Base-by-base conservation (phyloP, 1,139 yeast species). In the Nematodospora anomalae region DNA sequence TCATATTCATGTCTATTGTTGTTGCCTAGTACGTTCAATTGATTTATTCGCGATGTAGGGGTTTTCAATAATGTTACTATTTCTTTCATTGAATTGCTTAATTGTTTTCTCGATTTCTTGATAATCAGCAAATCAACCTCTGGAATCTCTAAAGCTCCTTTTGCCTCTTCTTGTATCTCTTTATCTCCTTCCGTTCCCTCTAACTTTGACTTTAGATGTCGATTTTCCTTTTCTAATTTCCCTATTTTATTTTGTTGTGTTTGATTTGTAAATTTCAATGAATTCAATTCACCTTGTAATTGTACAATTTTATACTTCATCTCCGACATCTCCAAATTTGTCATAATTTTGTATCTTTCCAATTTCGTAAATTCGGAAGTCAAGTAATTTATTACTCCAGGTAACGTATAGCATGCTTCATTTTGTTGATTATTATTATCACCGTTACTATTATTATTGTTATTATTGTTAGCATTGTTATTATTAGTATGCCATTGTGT, bases 341-440 rank as follows among this genome's bases (percentile, higher is more conserved):
- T 69, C 60, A 75, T 64, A 53, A 79, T 75, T 50, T 77, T 72
- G 55, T 69, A 77, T 39, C 80, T 58, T 50, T 79, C 84, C 43
- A 77, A 64, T 41, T 74, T 71, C 20, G 83, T 76, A 57, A 78
- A 79, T 46, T 79, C 83, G 7, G 76, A 67, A 23, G 81, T 80
- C 37, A 79, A 59, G 50, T 79, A 79, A 50, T 76, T 78, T 58
- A 79, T 78, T n/a, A 79, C 78, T 2, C 84, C 84, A 0, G 84
- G 84, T 16, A 79, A 62, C 2, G 82, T 77, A 45, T 78, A 78
- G 34, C 52, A 36, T 4, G 52, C 49, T n/a, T 50, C 44, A 16
- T 35, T 37, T 30, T 35, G 46, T 12, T 40, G 36, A n/a, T 40
- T 36, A 7, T 41, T 41, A 26, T 33, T 53, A 20, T 35, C 44